A percentile compares a stretch with the other conserved stretches of the same genome.
Conservation (phyloP, 495 filamentous ascomycete genomes). For the Corynascus novoguineensis region DNA sequence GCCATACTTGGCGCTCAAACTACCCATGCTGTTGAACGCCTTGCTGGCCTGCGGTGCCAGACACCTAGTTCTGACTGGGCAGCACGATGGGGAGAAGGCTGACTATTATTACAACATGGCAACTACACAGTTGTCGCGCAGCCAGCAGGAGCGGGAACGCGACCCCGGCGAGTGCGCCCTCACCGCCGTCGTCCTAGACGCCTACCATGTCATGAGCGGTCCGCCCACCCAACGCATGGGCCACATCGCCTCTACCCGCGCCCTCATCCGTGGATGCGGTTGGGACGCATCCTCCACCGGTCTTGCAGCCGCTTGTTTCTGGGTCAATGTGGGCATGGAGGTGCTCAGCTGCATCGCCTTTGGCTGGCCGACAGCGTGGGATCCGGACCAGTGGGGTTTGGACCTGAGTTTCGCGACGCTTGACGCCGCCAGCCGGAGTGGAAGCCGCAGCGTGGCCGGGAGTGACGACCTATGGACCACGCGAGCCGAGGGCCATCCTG, state of each 20-base stretch:
- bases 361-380: constrained; percentile 84
- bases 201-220: constrained; percentile 88
- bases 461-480: constrained; percentile 51
- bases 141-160: constrained; percentile 73
- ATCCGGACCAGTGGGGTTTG: constrained; percentile 86
- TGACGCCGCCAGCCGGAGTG: constrained; percentile 12
- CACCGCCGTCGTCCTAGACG: constrained; percentile 80
- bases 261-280: constrained; percentile 82
- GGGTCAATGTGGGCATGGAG: constrained; percentile 89
- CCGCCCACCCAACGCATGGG: constrained; percentile 69
- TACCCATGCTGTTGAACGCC: constrained; percentile 89
- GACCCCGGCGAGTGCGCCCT: constrained; percentile 85
- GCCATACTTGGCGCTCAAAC: constrained; percentile 72
- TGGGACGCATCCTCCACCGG: constrained; percentile 80
- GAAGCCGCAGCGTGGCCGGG: constrained; percentile 13
- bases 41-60: constrained; percentile 84
- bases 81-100: constrained; percentile 70
- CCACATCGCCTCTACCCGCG: constrained; percentile 80
- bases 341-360: constrained; percentile 79
- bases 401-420: constrained; percentile 64
- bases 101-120: constrained; percentile 77
- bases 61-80: constrained; percentile 67
- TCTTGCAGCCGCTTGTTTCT: constrained; percentile 87
- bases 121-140: constrained; percentile 63
- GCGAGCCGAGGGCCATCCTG: constrained; percentile 49